phyloP scores from a whole-genome alignment of 164 flowering plant species.

The Aristolochia fimbriata region DNA sequence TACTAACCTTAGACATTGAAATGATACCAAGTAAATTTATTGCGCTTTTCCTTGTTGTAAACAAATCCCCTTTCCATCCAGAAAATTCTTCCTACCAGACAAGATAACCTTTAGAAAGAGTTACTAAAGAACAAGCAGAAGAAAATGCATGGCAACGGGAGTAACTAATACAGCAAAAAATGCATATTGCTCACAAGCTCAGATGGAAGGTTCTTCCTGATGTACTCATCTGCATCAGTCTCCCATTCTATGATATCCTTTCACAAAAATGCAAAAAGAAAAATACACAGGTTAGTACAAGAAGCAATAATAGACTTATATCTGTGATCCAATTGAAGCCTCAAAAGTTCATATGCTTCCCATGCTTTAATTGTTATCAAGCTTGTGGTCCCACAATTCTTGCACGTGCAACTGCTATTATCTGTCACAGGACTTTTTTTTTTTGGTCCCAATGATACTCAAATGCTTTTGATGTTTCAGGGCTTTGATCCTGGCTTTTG shows the following conservation, averaged over 20 bases:
- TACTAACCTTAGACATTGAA: slow-evolving; percentile 61
- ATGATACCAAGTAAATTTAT: slow-evolving; percentile 74
- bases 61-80: slow-evolving; percentile 73
- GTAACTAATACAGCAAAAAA: background rate
- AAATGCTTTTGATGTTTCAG: too few relatives aligned
- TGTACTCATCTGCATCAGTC: slow-evolving; percentile 74
- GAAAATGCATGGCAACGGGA: background rate
- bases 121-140: background rate
- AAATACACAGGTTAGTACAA: slow-evolving; percentile 2
- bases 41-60: slow-evolving; percentile 80
- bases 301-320: too few relatives aligned
- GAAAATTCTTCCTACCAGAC: slow-evolving; percentile 58
- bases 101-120: slow-evolving; percentile 1
- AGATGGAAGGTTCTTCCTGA: slow-evolving; percentile 73
- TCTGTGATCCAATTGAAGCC: too few relatives aligned
- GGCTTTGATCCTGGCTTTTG: too few relatives aligned
- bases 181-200: slow-evolving; percentile 46
- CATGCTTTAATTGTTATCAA: too few relatives aligned
- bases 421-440: too few relatives aligned
- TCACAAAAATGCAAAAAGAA: slow-evolving; percentile 1
- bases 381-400: too few relatives aligned
- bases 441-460: too few relatives aligned
- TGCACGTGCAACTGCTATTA: too few relatives aligned
- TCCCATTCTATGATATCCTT: slow-evolving; percentile 79
- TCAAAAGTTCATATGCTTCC: too few relatives aligned